Conservation (phyloP, 176 grass and related monocot genomes). For the Eleusine indica region DNA sequence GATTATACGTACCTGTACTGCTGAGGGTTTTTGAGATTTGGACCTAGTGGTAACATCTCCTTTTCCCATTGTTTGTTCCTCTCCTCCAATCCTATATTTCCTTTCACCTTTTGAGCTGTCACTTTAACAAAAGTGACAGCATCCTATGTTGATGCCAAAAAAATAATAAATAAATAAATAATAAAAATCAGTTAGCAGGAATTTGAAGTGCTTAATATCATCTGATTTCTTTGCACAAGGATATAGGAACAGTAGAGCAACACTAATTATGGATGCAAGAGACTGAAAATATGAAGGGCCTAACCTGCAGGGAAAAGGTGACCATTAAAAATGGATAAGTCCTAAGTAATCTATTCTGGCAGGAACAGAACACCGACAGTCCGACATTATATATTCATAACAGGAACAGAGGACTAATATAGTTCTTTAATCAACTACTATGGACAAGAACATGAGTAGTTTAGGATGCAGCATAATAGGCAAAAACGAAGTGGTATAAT, state of each 20-base stretch:
- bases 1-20: constrained; percentile 47
- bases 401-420: not conserved
- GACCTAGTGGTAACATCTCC: constrained; percentile 57
- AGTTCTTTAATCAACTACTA: constrained; percentile 27
- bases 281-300: constrained; percentile 21
- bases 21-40: constrained; percentile 61
- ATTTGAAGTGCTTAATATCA: constrained; percentile 9
- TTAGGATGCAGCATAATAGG: not conserved
- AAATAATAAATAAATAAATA: not conserved
- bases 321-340: constrained; percentile 7
- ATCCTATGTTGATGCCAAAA: constrained; percentile 20
- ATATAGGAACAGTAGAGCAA: constrained; percentile 1
- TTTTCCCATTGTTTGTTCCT: constrained; percentile 53
- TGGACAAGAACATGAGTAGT: constrained; percentile 21
- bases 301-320: constrained; percentile 8
- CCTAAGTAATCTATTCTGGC: constrained; percentile 6
- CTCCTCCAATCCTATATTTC: constrained; percentile 28
- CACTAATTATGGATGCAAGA: constrained; percentile 3
- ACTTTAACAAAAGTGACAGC: constrained; percentile 16
- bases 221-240: constrained; percentile 18
- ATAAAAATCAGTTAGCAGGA: constrained; percentile 19
- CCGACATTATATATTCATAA: constrained; percentile 5
- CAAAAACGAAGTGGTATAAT: constrained; percentile 1
- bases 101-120: constrained; percentile 37
- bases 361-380: not conserved